Evolutionary conservation across 2,329 filamentous ascomycete species (phyloP), one percentile per base, ranked within the genome.

Genomic region (Cytospora mali): DNA sequence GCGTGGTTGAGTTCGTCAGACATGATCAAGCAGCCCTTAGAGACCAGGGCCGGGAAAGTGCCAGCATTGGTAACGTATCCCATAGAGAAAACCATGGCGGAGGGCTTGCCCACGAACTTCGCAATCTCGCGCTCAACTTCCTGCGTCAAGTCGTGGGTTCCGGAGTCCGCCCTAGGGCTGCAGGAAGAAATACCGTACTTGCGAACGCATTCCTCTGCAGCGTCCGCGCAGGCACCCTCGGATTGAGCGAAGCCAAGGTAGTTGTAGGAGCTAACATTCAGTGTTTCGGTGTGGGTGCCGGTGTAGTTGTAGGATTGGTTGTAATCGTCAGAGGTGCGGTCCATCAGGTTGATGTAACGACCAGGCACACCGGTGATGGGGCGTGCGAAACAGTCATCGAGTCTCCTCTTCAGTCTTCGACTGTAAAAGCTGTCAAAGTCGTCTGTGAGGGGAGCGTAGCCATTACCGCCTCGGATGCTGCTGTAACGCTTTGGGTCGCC

Each of bases 401-500:
- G 92, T 67, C 95, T 88, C 80, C 93, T 85, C 82, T 99, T 98
- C 73, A 99, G 77, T 65, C 95, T 85, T 62, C 95, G 87, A 62
- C 94, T 92, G 77, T 99, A 99, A 76, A 99, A 99, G 77, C 94
- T 98, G 81, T 99, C 95, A 73, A 99, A 99, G 76, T 99, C 95
- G 71, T 93, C 96, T 77, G 97, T 98, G 68, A 99, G 83, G 2
- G 95, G 93, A 13, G 94, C 95, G 73, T 97, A 98, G 66, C 95
- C 95, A 74, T 97, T 92, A 68, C 87, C 85, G 42, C 89, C 84
- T 73, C 90, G 90, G 71, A 98, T 81, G 70, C 95, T 89, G 72
- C 87, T 88, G 77, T 98, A 98, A 63, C 83, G 75, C 71, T 92
- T 90, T 73, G 91, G 87, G 75, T 93, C 87, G 73, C 89, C 90